A percentile compares a stretch with the other conserved stretches of the same genome.
Evolutionary conservation across 202 grass and related monocot genomes (phyloP).

Genomic region (Musa balbisiana): DNA sequence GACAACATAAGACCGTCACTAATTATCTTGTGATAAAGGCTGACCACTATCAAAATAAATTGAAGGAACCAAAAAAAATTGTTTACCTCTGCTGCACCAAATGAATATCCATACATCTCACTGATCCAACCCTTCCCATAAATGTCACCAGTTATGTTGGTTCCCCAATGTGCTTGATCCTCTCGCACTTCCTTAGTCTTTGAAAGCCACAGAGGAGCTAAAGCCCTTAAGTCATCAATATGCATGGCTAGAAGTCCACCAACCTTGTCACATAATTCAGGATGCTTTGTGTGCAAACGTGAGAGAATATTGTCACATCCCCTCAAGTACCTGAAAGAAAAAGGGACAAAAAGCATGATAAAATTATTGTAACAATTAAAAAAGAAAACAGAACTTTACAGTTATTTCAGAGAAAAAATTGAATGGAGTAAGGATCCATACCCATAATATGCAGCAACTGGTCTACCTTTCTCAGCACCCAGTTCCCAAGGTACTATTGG

Average conservation of each 20-base stretch:
- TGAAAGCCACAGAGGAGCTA: conserved; percentile 85
- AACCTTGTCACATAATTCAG: conserved; percentile 95
- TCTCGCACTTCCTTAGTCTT: conserved; percentile 94
- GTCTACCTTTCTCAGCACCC: conserved; percentile 80
- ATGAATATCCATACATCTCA: conserved; percentile 97
- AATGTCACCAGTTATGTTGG: conserved; percentile 98
- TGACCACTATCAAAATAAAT: not conserved
- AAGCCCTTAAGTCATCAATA: conserved; percentile 78
- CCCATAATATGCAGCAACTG: conserved; percentile 89
- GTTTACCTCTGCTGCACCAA: conserved; percentile 96
- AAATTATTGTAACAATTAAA: not conserved
- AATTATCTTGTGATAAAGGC: conserved; percentile 7
- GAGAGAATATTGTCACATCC: conserved; percentile 96
- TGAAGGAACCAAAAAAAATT: conserved; percentile 25
- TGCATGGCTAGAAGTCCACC: conserved; percentile 86
- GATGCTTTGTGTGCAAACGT: conserved; percentile 76
- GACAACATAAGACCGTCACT: conserved; percentile 1
- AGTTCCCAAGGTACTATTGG: conserved; percentile 90
- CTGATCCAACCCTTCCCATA: conserved; percentile 96
- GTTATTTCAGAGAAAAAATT: not conserved
- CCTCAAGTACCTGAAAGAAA: conserved; percentile 66
- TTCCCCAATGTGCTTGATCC: conserved; percentile 85
- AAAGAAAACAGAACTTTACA: not conserved
- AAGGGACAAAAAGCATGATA: not conserved
- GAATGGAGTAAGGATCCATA: conserved; percentile 25